Evolutionary conservation across 805 yeast genomes (phyloP).

Genomic region (Candida ponderosae): DNA sequence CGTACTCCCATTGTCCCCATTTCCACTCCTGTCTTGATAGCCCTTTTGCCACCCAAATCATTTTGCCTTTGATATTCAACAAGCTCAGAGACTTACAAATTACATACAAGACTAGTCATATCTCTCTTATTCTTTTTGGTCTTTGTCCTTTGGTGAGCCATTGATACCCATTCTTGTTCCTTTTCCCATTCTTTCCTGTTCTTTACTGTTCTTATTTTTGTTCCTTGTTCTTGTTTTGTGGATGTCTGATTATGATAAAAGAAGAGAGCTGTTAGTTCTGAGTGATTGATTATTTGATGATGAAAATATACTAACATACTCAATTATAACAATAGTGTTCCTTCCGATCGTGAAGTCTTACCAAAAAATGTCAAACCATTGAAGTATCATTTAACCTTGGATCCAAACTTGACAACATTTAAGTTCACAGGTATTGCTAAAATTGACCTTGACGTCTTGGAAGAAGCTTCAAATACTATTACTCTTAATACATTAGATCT

Average conservation of each 20-base stretch:
- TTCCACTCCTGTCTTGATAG: too few species aligned
- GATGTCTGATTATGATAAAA: too few species aligned
- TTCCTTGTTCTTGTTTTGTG: neutral
- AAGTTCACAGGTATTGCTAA: constrained; percentile 48
- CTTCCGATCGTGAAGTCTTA: constrained; percentile 34
- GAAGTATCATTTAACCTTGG: constrained; percentile 63
- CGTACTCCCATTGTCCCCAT: constrained; percentile 4
- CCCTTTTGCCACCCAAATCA: neutral
- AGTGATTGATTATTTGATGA: too few species aligned
- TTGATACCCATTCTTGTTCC: too few species aligned
- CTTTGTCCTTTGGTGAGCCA: too few species aligned
- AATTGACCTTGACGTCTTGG: constrained; percentile 47
- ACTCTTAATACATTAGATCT: constrained; percentile 60
- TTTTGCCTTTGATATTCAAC: too few species aligned
- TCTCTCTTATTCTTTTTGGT: too few species aligned
- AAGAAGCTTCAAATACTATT: constrained; percentile 31
- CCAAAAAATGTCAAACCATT: constrained; percentile 64
- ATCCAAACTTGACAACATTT: constrained; percentile 53
- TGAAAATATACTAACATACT: constrained; percentile 2
- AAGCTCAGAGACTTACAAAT: too few species aligned
- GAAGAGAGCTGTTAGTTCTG: too few species aligned
- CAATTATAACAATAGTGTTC: constrained; percentile 8
- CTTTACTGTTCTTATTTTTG: neutral
- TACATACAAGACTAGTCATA: too few species aligned
- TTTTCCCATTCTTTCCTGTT: too few species aligned